Base-by-base conservation (phyloP, 2,329 filamentous ascomycete species). In the Zymoseptoria ardabiliae region DNA sequence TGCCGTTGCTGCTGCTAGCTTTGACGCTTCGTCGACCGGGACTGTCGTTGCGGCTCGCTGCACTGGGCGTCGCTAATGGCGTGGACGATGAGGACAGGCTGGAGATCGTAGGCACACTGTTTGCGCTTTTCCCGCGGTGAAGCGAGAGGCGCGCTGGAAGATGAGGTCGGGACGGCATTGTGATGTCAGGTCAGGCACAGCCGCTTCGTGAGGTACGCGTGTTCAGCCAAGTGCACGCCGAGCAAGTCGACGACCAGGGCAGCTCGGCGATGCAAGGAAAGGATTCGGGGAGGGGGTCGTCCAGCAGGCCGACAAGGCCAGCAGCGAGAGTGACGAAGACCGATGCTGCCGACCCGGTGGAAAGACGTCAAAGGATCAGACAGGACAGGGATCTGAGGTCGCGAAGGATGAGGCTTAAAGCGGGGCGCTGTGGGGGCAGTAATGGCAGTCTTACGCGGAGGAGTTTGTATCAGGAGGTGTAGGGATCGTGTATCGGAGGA, bases 101-200 rank as follows among this genome's bases (percentile, higher is more conserved):
- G 51, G 53, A 51, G 52, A 30, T 49, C 45, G 50, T 57, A 49
- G 55, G 21, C 54, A 54, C 61, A 58, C 25, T 55, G 55, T 52
- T 58, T 56, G 58, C 61, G 61, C 62, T 66, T 61, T 71, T 71
- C 51, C 69, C 59, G 20, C 71, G 64, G 50, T 66, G 63, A 19
- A 73, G 68, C 51, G 70, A 71, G 50, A 73, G 67, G 54, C 70
- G 70, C 21, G 66, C 63, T 7, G 70, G 63, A 22, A 73, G 60
- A 56, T 69, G 68, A 13, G 66, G 68, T 41, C 63, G 70, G 64
- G 69, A 65, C 67, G 69, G 75, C 56, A 48, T 58, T 53, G 45
- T 51, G 54, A 41, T 41, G 35, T 41, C 35, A 41, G 35, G 17
- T 41, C 35, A 41, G 35, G 35, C 17, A 41, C 35, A 41, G 35